Percentiles rank a stretch among this genome's conserved stretches.
phyloP scores from a whole-genome alignment of 129 eudicot species.

The carrot (Daucus carota) region DNA sequence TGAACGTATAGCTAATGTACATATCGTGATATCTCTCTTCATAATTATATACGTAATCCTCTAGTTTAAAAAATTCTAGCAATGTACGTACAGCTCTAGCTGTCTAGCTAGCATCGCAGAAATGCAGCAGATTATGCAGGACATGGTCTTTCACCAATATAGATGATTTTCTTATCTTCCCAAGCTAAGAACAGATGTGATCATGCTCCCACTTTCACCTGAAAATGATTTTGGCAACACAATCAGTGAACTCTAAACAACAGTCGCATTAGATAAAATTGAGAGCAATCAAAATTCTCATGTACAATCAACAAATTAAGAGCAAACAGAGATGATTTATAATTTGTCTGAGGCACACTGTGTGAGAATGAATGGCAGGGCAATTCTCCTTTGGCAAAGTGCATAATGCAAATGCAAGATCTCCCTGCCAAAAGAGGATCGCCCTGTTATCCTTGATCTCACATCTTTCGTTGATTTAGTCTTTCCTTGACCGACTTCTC shows the following conservation, averaged over 20 bases:
- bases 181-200: too few species aligned
- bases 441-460: slow-evolving; percentile 35
- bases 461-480: slow-evolving; percentile 1
- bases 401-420: slow-evolving; percentile 20
- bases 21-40: background rate
- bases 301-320: background rate
- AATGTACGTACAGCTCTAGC: too few species aligned
- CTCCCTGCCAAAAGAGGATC: slow-evolving; percentile 41
- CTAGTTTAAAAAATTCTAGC: background rate
- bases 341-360: background rate
- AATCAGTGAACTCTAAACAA: background rate
- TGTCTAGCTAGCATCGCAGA: background rate
- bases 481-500: background rate
- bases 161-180: background rate
- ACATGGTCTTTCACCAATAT: background rate
- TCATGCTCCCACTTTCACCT: background rate
- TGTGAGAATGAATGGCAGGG: slow-evolving; percentile 27
- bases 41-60: background rate
- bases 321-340: background rate
- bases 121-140: background rate
- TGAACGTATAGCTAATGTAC: background rate
- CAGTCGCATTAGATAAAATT: background rate
- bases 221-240: background rate
- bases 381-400: slow-evolving; percentile 44
- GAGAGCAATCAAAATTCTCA: too few species aligned